Conservation (phyloP, 2,329 filamentous ascomycete species). For the Chrysoporthe cubensis region DNA sequence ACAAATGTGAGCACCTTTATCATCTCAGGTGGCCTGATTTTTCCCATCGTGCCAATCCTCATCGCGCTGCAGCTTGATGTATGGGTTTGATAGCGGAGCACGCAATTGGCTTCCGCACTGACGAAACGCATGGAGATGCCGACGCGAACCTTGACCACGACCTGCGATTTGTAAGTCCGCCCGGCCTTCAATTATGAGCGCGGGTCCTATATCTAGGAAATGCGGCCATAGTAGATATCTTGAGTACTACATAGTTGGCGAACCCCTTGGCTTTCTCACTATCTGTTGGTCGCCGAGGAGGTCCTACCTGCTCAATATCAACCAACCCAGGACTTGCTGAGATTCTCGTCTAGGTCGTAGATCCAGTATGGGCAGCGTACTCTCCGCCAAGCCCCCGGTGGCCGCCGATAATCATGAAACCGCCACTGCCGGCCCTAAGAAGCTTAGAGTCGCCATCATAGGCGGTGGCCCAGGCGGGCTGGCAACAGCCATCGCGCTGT, state of each 20-base stretch:
- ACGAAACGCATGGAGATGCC: constrained; percentile 24
- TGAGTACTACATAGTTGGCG: background rate
- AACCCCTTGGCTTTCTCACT: background rate
- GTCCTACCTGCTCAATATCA: background rate
- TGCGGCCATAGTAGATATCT: background rate
- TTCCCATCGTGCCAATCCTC: constrained; percentile 14
- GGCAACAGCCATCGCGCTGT: constrained; percentile 38
- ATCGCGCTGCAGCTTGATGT: constrained; percentile 25
- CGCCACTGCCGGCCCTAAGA: background rate
- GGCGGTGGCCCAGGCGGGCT: constrained; percentile 29
- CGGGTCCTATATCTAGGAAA: background rate
- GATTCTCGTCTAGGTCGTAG: background rate
- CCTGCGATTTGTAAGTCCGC: constrained; percentile 6
- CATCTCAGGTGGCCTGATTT: background rate
- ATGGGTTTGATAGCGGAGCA: constrained; percentile 27
- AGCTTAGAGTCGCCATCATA: constrained; percentile 26
- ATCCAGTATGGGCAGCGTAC: background rate
- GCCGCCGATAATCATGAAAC: background rate
- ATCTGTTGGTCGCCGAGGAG: background rate
- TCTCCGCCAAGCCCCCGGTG: constrained; percentile 1
- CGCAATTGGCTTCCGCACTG: constrained; percentile 25
- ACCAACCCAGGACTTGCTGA: too few species aligned
- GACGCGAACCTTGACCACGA: background rate
- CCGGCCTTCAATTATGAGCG: background rate
- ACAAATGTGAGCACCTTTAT: background rate